phyloP scores from a whole-genome alignment of 257 asterid genomes.

The Solanum verrucosum region DNA sequence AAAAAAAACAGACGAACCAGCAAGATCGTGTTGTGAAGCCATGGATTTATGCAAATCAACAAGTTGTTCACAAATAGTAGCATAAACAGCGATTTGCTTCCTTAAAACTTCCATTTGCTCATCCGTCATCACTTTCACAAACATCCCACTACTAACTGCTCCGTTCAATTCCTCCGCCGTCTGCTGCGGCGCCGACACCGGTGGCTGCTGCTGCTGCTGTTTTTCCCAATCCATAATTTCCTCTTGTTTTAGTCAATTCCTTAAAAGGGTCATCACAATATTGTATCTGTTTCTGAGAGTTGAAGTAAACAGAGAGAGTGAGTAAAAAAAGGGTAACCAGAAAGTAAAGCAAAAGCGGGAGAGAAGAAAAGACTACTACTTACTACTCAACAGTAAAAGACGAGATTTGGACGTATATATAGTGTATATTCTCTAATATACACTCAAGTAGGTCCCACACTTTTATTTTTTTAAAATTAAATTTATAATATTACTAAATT shows the following conservation, averaged over 20 bases:
- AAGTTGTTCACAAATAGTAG: conserved; percentile 90
- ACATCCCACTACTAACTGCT: conserved; percentile 29
- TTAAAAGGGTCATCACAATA: background rate
- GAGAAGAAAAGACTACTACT: background rate
- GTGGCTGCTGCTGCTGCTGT: conserved; percentile 16
- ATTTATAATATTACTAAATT: background rate
- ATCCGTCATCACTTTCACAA: conserved; percentile 96
- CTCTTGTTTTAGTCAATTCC: background rate
- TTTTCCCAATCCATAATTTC: conserved; percentile 38
- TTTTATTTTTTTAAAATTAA: background rate
- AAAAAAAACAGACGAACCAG: conserved; percentile 31
- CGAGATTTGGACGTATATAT: conserved; percentile 19
- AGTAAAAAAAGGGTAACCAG: conserved; percentile 25
- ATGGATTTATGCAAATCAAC: conserved; percentile 89
- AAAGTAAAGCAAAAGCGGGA: conserved; percentile 36
- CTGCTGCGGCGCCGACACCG: conserved; percentile 24
- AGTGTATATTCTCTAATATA: background rate
- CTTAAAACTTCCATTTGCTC: conserved; percentile 96
- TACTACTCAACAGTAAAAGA: conserved; percentile 3
- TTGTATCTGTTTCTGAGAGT: background rate
- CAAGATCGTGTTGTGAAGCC: conserved; percentile 80
- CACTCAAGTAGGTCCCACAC: background rate
- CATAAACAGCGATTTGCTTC: conserved; percentile 91
- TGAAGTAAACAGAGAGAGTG: background rate
- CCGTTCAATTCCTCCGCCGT: conserved; percentile 37